Base-by-base conservation (phyloP, 2,329 filamentous ascomycete genomes). In the Beauveria medogensis region DNA sequence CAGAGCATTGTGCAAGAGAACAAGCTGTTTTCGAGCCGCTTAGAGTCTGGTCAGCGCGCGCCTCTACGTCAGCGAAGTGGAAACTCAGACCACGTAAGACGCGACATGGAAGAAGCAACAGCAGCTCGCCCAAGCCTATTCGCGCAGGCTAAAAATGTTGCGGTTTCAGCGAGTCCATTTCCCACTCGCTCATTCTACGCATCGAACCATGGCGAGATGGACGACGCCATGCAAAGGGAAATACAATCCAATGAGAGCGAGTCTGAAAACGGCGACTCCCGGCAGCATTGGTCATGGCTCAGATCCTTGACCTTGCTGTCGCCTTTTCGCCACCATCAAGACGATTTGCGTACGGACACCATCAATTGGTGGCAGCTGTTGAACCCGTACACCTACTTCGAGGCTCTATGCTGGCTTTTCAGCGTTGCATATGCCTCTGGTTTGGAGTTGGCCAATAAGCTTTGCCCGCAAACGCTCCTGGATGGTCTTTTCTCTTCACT, bases 361-460 rank as follows among this genome's bases (percentile, higher is more conserved):
- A 55, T 60, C 22, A 61, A 68, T 40, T 70, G 69, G 65, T 65
- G 66, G 63, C 65, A 66, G 20, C 62, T 73, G 3, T 53, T 73
- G 4, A 67, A 73, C 30, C 73, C 72, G 0, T 64, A 67, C 60
- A 73, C 70, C 5, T 74, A 74, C 34, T 6, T 73, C 1, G 59
- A 68, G 20, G 63, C 65, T 4, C 14, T 70, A 18, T 62, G 61
- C 18, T 71, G 69, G 68, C 8, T 68, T 6, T 44, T 69, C 16
- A 65, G 67, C 18, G 53, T 47, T 18, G 53, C 64, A 24, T 65
- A 68, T 58, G 65, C 71, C 41, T 55, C 59, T 20, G 24, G 67
- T 5, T 30, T 66, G 50, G 41, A 30, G n/a, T 26, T 66, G 20
- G 52, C 69, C 24, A 54, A 52, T 12, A 57, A 43, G 2, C 24